Conservation (phyloP, 805 yeast species). For the Barnettozyma vustinii region DNA sequence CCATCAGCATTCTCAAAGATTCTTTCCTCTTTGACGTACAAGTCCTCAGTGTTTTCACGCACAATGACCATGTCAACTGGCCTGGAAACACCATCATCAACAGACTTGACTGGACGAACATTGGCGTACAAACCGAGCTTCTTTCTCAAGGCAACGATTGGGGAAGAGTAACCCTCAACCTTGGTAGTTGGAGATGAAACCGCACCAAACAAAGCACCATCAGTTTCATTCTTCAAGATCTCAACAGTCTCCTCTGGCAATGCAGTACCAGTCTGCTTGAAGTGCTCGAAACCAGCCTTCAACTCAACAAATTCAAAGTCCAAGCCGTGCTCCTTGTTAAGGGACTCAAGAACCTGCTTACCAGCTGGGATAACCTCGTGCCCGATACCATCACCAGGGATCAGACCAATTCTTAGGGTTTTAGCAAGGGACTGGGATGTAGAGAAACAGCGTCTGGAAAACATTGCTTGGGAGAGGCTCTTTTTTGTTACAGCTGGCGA, state of each 20-base stretch:
- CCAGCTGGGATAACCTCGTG: slow-evolving; percentile 98
- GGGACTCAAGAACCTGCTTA: slow-evolving; percentile 73
- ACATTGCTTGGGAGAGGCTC: neutral
- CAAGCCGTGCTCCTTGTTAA: slow-evolving; percentile 71
- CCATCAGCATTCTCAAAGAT: slow-evolving; percentile 73
- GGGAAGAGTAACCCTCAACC: slow-evolving; percentile 96
- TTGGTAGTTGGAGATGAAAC: slow-evolving; percentile 92
- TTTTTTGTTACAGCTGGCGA: neutral
- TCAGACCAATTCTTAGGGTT: slow-evolving; percentile 59
- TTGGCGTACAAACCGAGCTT: slow-evolving; percentile 92
- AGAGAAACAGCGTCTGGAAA: slow-evolving; percentile 27
- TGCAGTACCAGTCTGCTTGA: slow-evolving; percentile 92
- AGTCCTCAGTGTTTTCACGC: slow-evolving; percentile 97
- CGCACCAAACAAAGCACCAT: slow-evolving; percentile 97
- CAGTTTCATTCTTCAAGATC: slow-evolving; percentile 72
- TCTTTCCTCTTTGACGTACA: slow-evolving; percentile 91
- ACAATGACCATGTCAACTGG: slow-evolving; percentile 97
- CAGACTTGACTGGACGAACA: slow-evolving; percentile 96
- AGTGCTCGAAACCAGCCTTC: slow-evolving; percentile 92
- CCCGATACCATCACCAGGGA: slow-evolving; percentile 99
- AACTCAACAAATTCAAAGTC: slow-evolving; percentile 82
- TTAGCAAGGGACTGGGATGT: slow-evolving; percentile 32
- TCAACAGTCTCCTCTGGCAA: slow-evolving; percentile 90
- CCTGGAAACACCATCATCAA: slow-evolving; percentile 66
- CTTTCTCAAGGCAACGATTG: slow-evolving; percentile 97